Evolutionary conservation across 768 basidiomycete species (phyloP), one percentile per base, ranked within the genome.

Genomic region (Tylopilus subfusipes): DNA sequence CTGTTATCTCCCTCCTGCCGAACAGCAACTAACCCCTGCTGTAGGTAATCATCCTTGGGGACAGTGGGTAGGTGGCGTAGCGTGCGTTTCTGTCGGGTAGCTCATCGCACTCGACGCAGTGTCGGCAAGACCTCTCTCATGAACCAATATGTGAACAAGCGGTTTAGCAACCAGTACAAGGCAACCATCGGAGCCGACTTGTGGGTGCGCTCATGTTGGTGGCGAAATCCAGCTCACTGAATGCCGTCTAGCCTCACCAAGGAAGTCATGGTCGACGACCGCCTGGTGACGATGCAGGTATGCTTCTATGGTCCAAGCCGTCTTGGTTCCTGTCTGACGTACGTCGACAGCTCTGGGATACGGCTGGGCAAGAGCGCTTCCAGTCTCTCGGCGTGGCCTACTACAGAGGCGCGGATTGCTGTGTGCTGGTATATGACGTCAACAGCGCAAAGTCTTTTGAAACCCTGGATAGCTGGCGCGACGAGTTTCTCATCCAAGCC

Each of bases 131-230:
- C 97, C 39, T 98, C 96, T 27, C 88, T 99, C 65, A 99, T 99
- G 97, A 98, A 98, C 78, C 97, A 99, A 76, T 98, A 97, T 78
- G 97, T 99, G 61, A 98, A 98, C 84, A 98, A 98, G 75, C 89
- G 97, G 58, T 99, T 98, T 75, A 93, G 90, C 73, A 97, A 95
- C 76, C 96, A 98, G 76, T 99, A 99, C 83, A 98, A 98, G 77
- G 97, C 97, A 18, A 98, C 97, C 58, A 96, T 96, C 69, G 93
- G 93, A 55, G 93, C 93, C 55, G 93, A 95, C 82, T 95, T 95
- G 91, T 93, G 75, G 56, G 90, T 80, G 60, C 45, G 47, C 46
- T 43, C 46, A 54, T 61, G 42, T 56, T 54, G 49, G 52, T 34
- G 44, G 30, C 30, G 13, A 24, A 36, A 12, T 21, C 19, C 12